Evolutionary conservation across 2,329 filamentous ascomycete species (phyloP), one percentile per base, ranked within the genome.

Genomic region (Pseudomassariella vexata): DNA sequence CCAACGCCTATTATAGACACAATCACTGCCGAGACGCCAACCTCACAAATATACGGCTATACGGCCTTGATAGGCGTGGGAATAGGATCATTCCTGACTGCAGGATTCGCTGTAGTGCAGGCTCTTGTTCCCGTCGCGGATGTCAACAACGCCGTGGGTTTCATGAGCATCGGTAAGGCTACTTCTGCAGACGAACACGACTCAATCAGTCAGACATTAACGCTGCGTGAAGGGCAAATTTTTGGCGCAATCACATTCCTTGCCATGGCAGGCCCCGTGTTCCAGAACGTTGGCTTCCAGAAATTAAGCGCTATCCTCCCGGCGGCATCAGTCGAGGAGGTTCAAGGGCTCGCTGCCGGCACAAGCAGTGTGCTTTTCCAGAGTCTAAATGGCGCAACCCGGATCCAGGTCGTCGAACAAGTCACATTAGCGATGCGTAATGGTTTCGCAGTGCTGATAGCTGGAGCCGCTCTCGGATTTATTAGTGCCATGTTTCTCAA

Each of bases 21-120:
- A 5, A 35, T 41, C 16, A 25, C 28, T 8, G 16, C 23, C 5
- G 15, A 24, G 0, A 39, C 30, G 5, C 33, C 39, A 1, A 37
- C 29, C 10, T 32, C 39, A 1, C 8, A 28, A 7, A 24, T 41
- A 1, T 41, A 41, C 19, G 39, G 39, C 1, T 41, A 41, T 24
- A 41, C 39, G 1, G 22, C 33, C 3, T 32, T 41, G n/a, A 36
- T 41, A 12, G 39, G 39, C 1, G 17, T 37, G 9, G 39, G 39
- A 0, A 32, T 39, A 2, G 39, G 39, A 14, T 30, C 29, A 24
- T 39, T 36, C 21, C 33, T 34, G 21, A 36, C 25, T 11, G 36
- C 39, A 1, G 39, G 39, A 8, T 32, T 41, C n/a, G 33, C 21
- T 1, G 39, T 41, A 6, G 28, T 34, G 6, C 32, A 24, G 3